Base-by-base conservation (phyloP, 768 basidiomycete species). In the Cystoderma amianthinum region DNA sequence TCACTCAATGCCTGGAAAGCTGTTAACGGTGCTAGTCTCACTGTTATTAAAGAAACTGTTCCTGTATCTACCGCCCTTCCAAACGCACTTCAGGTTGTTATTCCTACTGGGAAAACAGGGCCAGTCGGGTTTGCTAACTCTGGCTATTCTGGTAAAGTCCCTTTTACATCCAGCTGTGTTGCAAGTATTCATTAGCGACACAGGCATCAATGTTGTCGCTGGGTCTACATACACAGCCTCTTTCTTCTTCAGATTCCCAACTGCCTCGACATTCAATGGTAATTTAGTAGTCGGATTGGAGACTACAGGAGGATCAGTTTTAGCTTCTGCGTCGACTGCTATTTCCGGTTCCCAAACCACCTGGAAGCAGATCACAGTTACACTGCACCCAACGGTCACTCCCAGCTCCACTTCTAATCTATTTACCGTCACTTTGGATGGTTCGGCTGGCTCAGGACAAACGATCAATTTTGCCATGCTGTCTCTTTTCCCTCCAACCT, bases 401-500 rank as follows among this genome's bases (percentile, higher is more conserved):
- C 63, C 75, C 0, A 32, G 59, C 2, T 63, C 69, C 35, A 62
- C 62, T 2, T 57, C 56, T 20, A 84, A 82, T 52, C 56, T 58
- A 32, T 82, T 85, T 54, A 63, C 64, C 0, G 59, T 85, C 5
- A 72, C 74, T 0, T 51, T 82, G 6, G 62, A 79, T 38, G 72
- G 71, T 10, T 51, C 55, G 0, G 53, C 53, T 1, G 61, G 60
- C 1, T 55, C 61, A 0, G 74, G 69, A 4, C 59, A 71, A 18
- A 71, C 65, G 0, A 59, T 84, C 38, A 52, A 75, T 48, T 82
- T 82, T 44, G 73, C 76, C 0, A 65, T 82, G 65, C 67, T 82
- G 42, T 77, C 75, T 9, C 57, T 84, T 35, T 82, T 85, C 58
- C 82, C 82, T 0, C 81, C 82, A 4, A 84, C 80, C 2, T 84